These are phyloP conservation scores for Bruguiera hainesii DNA, from an alignment of 441 rosid genomes.

Conservation along the genomic window DNA sequence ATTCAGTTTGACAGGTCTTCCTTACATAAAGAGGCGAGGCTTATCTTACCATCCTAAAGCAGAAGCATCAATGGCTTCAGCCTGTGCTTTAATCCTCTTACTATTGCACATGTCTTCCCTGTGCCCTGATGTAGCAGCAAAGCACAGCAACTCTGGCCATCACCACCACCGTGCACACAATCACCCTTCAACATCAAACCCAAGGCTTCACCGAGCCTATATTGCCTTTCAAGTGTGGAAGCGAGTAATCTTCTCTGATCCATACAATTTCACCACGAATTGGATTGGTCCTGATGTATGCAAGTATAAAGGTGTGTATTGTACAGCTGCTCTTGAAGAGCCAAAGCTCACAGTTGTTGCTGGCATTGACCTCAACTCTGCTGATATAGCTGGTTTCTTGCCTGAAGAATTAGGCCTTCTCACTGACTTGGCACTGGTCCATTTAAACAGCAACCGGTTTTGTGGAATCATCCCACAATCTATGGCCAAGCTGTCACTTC, in stretches of 20 bases:
- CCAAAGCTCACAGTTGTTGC: constrained; percentile 51
- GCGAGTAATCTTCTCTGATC: constrained; percentile 79
- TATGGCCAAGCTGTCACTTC: constrained; percentile 56
- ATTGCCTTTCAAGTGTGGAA: constrained; percentile 74
- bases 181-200: constrained; percentile 36
- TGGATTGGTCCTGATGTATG: constrained; percentile 80
- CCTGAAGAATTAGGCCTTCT: constrained; percentile 77
- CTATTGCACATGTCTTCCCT: constrained; percentile 27
- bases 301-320: constrained; percentile 63
- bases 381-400: constrained; percentile 74
- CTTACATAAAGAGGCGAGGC: constrained; percentile 27
- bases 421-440: constrained; percentile 63
- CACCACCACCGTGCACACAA: constrained; percentile 33
- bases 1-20: constrained; percentile 19
- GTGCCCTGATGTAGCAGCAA: constrained; percentile 36
- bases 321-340: constrained; percentile 46
- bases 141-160: constrained; percentile 31
- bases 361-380: constrained; percentile 71
- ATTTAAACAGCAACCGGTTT: constrained; percentile 79
- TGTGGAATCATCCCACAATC: constrained; percentile 64
- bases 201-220: constrained; percentile 61
- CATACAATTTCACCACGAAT: constrained; percentile 61
- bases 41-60: constrained; percentile 5
- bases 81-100: constrained; percentile 27
- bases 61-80: constrained; percentile 46